A percentile compares a stretch with the other conserved stretches of the same genome.
phyloP scores from a whole-genome alignment of 768 basidiomycete genomes.

The Suillus cothurnatus region DNA sequence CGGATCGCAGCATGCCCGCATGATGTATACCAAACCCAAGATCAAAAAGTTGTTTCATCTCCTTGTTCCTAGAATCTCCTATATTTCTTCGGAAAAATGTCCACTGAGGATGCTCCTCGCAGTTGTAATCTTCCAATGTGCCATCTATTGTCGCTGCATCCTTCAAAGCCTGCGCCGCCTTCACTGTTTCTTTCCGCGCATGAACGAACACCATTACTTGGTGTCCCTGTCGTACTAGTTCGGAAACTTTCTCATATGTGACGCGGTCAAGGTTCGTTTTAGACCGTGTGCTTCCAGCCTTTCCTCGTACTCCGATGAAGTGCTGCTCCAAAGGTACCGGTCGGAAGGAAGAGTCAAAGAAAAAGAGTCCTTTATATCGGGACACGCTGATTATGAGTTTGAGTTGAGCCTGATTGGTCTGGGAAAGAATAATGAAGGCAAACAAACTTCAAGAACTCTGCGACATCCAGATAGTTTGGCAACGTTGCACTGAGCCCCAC shows the following conservation, averaged over 20 bases:
- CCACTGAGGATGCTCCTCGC: constrained; percentile 79
- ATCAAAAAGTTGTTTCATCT: constrained; percentile 95
- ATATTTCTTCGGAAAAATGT: constrained; percentile 76
- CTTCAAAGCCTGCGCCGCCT: constrained; percentile 77
- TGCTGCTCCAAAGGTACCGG: constrained; percentile 97
- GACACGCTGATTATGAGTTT: constrained; percentile 63
- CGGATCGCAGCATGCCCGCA: constrained; percentile 94
- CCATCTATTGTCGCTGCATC: constrained; percentile 78
- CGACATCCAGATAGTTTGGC: constrained; percentile 96
- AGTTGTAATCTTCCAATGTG: constrained; percentile 74
- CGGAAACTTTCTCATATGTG: constrained; percentile 88
- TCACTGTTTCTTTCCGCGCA: constrained; percentile 97
- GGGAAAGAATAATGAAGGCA: background rate
- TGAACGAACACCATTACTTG: constrained; percentile 99
- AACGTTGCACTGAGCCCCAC: constrained; percentile 96
- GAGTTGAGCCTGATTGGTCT: constrained; percentile 7
- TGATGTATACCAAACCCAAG: constrained; percentile 96
- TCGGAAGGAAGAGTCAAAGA: constrained; percentile 96
- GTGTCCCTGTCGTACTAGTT: constrained; percentile 87
- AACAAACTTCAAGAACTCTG: constrained; percentile 84
- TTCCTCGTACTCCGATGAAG: constrained; percentile 92
- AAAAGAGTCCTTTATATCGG: constrained; percentile 85
- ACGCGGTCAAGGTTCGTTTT: constrained; percentile 86
- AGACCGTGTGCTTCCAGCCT: constrained; percentile 70
- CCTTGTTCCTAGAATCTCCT: constrained; percentile 84